A percentile compares a stretch with the other conserved stretches of the same genome.
These are phyloP conservation scores for Auricularia auricula-judae DNA, from an alignment of 768 basidiomycete genomes.

Conservation along the genomic window DNA sequence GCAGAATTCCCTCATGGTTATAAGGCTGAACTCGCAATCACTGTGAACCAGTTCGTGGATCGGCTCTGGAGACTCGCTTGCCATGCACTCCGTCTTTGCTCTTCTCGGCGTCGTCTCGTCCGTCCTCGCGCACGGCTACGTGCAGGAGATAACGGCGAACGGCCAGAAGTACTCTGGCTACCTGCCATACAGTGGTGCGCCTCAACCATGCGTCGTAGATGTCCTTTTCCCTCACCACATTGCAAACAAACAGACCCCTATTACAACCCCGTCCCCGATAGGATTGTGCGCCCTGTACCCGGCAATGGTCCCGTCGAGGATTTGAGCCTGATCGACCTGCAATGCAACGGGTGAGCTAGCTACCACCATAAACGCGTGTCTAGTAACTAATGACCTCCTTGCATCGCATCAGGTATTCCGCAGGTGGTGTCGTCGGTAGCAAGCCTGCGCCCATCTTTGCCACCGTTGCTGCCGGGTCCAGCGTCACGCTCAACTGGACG, in stretches of 20 bases:
- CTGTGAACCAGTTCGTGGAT: too few relatives aligned
- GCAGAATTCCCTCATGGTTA: too few relatives aligned
- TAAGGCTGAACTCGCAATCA: too few relatives aligned
- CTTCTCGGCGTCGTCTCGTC: slow-evolving; percentile 5
- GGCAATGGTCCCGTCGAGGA: slow-evolving; percentile 31
- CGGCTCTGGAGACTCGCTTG: too few relatives aligned
- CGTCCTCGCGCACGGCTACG: slow-evolving; percentile 28
- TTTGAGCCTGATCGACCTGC: slow-evolving; percentile 26
- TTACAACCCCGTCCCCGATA: slow-evolving; percentile 23
- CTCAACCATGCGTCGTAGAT: background rate
- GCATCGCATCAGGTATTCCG: slow-evolving; percentile 8
- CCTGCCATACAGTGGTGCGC: slow-evolving; percentile 20
- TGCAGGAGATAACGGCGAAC: slow-evolving; percentile 26
- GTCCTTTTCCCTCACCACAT: background rate
- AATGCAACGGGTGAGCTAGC: slow-evolving; percentile 18
- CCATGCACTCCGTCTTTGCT: background rate
- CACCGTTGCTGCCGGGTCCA: slow-evolving; percentile 30
- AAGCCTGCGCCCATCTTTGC: slow-evolving; percentile 29
- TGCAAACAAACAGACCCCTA: slow-evolving; percentile 19
- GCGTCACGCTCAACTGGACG: slow-evolving; percentile 31
- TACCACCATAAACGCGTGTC: background rate
- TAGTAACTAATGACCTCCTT: background rate
- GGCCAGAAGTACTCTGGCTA: slow-evolving; percentile 27
- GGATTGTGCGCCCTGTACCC: slow-evolving; percentile 33
- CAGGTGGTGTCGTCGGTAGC: slow-evolving; percentile 21